Conservation (phyloP, 2,329 filamentous ascomycete species). For the Fusarium veterinarium region DNA sequence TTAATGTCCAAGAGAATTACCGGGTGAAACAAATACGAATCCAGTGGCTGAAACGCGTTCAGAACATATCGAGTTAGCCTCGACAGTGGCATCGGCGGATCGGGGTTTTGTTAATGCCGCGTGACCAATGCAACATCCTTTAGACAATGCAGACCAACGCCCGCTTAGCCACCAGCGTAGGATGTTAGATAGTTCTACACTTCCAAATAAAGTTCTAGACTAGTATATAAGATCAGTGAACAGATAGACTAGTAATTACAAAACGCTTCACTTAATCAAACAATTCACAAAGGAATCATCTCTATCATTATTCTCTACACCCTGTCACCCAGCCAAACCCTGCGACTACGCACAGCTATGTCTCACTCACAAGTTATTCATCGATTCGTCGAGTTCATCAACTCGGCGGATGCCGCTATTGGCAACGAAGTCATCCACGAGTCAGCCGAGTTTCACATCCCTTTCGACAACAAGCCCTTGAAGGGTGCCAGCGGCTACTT, state of each 20-base stretch:
- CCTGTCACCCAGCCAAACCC: background rate
- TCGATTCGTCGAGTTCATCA: background rate
- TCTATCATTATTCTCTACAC: background rate
- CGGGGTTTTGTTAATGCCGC: background rate
- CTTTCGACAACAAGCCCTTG: background rate
- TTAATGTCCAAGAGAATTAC: rapidly evolving
- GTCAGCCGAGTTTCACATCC: background rate
- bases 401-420: background rate
- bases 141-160: background rate
- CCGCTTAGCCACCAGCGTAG: background rate
- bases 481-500: background rate
- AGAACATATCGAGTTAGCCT: background rate
- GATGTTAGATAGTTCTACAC: rapidly evolving
- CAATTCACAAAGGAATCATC: rapidly evolving
- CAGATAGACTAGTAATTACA: background rate
- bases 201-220: background rate
- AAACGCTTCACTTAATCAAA: rapidly evolving
- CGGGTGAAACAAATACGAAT: rapidly evolving
- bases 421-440: background rate
- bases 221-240: background rate
- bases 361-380: background rate
- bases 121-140: background rate
- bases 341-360: background rate
- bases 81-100: background rate
- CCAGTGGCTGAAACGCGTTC: rapidly evolving